Base-by-base conservation (phyloP, 192 early-diverging fungal species). In the Phlyctochytrium bullatum region DNA sequence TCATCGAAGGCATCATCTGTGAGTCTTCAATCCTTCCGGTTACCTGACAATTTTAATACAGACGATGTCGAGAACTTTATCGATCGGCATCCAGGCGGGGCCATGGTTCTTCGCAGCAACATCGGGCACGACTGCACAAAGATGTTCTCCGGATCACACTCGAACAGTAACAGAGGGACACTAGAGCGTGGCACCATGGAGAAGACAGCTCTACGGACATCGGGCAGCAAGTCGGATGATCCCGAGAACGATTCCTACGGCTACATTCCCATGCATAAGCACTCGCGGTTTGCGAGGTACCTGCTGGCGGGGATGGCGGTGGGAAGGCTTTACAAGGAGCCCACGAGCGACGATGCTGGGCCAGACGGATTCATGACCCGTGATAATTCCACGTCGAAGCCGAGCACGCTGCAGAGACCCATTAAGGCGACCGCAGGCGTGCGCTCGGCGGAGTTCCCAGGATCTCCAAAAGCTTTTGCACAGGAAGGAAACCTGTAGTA, bases 1-100 rank as follows among this genome's bases (percentile, higher is more conserved):
- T 78, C 0, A 78, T 78, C 47, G 47, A 73, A n/a, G 52, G 54
- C 17, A 52, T 78, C 14, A 74, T 78, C 10, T 78, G 73, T 74
- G 31, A 74, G 73, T 54, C 6, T 56, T 14, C 20, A 14, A 62
- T 50, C 10, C 12, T n/a, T 14, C 10, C n/a, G 10, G n/a, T 50
- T 50, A 10, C 12, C 40, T 50, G 40, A 50, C 40, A n/a, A 10
- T 14, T 36, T 58, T 32, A 24, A 20, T 23, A 0, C 23, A 74
- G 73, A 78, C 29, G 71, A 78, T 50, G 68, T 73, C 24, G 52
- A 65, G 40, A 61, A 61, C 16, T 74, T 71, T 27, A 59, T 70
- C 31, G 34, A 23, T 2, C 51, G 31, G 14, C 76, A 77, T 59
- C 72, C 71, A 16, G 76, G 76, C 6, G 72, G 76, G 1, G 34